Conservation (phyloP, 2,329 filamentous ascomycete genomes). For the Exophiala spinifera region DNA sequence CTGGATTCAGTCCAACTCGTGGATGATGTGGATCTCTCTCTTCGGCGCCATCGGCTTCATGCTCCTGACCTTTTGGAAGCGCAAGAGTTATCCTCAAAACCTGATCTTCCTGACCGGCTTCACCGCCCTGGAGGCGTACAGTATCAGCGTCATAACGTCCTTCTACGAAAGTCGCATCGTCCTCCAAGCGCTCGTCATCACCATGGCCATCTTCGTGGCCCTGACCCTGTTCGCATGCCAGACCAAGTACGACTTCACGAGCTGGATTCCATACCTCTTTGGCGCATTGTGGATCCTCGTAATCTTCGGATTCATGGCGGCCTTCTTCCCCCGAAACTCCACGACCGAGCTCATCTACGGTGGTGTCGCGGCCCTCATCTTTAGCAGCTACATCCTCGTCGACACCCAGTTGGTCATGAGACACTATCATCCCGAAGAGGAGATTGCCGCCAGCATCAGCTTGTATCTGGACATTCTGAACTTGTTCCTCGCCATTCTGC, state of each 20-base stretch:
- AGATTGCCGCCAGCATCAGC: constrained; percentile 92
- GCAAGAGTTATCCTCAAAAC: constrained; percentile 92
- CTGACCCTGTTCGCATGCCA: constrained; percentile 86
- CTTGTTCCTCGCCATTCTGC: constrained; percentile 89
- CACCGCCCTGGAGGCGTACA: constrained; percentile 89
- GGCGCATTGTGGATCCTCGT: constrained; percentile 85
- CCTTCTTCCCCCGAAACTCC: constrained; percentile 81
- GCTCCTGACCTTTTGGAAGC: constrained; percentile 89
- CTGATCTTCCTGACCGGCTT: constrained; percentile 88
- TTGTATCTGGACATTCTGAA: constrained; percentile 97
- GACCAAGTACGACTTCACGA: constrained; percentile 96
- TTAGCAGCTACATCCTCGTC: constrained; percentile 90
- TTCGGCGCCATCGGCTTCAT: constrained; percentile 81
- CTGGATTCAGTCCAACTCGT: constrained; percentile 83
- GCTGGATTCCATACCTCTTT: constrained; percentile 94
- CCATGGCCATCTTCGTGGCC: constrained; percentile 63
- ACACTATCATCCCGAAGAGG: constrained; percentile 96
- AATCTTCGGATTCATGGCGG: constrained; percentile 87
- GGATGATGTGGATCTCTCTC: constrained; percentile 82
- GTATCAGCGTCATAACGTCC: constrained; percentile 85
- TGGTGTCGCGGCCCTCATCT: constrained; percentile 76
- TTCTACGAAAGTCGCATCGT: constrained; percentile 84
- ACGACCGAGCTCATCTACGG: constrained; percentile 83
- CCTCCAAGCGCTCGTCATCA: constrained; percentile 84
- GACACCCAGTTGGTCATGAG: constrained; percentile 95